phyloP scores from a whole-genome alignment of 2,329 filamentous ascomycete genomes.

The Colletotrichum tanaceti region DNA sequence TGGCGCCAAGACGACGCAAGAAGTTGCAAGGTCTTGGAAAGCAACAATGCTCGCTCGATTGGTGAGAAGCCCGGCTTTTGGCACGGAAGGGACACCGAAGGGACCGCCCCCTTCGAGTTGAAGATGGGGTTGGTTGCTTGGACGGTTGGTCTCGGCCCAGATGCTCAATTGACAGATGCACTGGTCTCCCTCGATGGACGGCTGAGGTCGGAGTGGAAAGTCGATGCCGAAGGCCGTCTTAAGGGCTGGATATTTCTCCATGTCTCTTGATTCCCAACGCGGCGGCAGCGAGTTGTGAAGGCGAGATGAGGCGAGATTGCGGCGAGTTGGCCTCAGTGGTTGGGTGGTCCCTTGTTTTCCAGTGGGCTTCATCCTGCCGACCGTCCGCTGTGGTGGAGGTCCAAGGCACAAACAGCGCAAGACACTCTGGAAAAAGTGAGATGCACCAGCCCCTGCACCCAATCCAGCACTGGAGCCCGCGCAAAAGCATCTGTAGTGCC shows the following conservation, averaged over 20 bases:
- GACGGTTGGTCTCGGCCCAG: background rate
- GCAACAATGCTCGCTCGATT: background rate
- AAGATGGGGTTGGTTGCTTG: background rate
- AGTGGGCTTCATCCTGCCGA: slow-evolving; percentile 37
- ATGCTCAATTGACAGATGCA: slow-evolving; percentile 1
- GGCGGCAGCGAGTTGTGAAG: slow-evolving; percentile 24
- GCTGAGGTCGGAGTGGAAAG: slow-evolving; percentile 3
- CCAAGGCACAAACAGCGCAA: slow-evolving; percentile 29
- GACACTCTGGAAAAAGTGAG: slow-evolving; percentile 22
- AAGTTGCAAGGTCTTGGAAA: background rate
- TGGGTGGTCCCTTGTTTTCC: slow-evolving; percentile 40
- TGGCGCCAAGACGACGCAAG: background rate
- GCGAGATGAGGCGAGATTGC: slow-evolving; percentile 14
- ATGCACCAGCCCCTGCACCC: slow-evolving; percentile 29
- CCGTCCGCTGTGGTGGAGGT: slow-evolving; percentile 29
- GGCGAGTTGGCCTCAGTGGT: slow-evolving; percentile 31
- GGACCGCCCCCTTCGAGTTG: slow-evolving; percentile 9
- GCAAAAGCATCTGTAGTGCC: slow-evolving; percentile 14
- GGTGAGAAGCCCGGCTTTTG: slow-evolving; percentile 15
- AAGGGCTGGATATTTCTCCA: background rate
- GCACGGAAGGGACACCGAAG: slow-evolving; percentile 20
- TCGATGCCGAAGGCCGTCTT: background rate
- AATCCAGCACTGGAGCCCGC: slow-evolving; percentile 22
- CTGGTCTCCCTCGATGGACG: slow-evolving; percentile 7
- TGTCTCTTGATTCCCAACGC: background rate